These are phyloP conservation scores for Quercus dentata DNA, from an alignment of 306 rosid species.

Conservation along the genomic window DNA sequence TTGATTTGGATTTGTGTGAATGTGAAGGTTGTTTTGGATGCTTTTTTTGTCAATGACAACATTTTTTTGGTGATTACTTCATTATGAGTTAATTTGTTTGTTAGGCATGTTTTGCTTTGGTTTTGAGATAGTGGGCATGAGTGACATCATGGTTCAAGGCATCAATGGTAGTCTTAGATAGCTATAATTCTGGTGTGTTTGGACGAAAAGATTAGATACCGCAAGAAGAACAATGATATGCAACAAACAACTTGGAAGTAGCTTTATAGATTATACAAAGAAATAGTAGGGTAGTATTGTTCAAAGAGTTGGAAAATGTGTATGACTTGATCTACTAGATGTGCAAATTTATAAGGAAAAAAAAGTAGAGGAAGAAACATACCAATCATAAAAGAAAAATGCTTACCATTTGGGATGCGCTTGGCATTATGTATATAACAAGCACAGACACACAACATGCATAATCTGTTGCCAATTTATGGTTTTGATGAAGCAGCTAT, in stretches of 20 bases:
- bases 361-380: background rate
- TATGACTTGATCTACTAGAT: no score
- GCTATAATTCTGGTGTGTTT: background rate
- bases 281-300: background rate
- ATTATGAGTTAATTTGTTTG: background rate
- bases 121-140: background rate
- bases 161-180: background rate
- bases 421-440: background rate
- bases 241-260: background rate
- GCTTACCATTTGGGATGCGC: background rate
- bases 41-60: background rate
- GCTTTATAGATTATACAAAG: background rate
- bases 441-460: background rate
- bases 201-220: background rate
- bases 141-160: background rate
- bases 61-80: background rate
- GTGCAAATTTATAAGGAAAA: background rate
- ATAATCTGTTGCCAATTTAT: background rate
- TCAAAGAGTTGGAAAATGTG: no score
- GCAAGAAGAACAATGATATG: background rate
- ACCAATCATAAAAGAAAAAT: no score
- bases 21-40: background rate
- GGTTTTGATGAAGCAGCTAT: background rate
- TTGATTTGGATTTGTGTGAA: background rate
- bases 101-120: constrained; percentile 2